Conservation (phyloP, 352 stramenopile species). For the Phytophthora pini region DNA sequence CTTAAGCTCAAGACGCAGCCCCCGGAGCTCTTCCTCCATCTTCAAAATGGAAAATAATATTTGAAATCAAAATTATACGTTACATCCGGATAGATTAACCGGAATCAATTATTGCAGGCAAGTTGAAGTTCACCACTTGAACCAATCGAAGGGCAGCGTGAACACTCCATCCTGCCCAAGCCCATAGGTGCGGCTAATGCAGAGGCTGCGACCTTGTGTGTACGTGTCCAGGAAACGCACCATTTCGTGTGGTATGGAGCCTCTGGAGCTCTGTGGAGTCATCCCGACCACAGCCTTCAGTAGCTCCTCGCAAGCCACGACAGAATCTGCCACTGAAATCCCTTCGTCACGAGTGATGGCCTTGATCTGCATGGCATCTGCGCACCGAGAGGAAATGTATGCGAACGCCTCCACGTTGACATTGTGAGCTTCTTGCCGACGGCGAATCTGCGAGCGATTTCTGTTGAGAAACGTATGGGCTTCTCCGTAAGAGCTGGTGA, state of each 20-base stretch:
- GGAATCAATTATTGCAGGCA: constrained; percentile 8
- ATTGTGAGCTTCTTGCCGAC: constrained; percentile 31
- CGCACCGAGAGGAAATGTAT: constrained; percentile 41
- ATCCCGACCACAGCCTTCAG: constrained; percentile 42
- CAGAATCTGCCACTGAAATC: constrained; percentile 38
- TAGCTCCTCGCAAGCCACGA: constrained; percentile 42
- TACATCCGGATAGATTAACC: constrained; percentile 8
- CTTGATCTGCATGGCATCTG: constrained; percentile 39
- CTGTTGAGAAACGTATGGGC: constrained; percentile 26
- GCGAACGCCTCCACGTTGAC: constrained; percentile 46
- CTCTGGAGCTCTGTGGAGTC: constrained; percentile 18
- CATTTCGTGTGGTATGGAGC: constrained; percentile 33
- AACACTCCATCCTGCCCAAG: constrained; percentile 53
- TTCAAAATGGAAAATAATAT: constrained; percentile 21
- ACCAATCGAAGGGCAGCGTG: constrained; percentile 54
- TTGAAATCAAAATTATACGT: not conserved
- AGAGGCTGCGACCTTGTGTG: constrained; percentile 35
- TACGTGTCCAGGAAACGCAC: constrained; percentile 38
- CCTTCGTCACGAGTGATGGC: constrained; percentile 43
- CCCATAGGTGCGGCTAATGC: constrained; percentile 46
- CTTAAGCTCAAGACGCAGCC: constrained; percentile 39
- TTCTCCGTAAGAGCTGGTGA: constrained; percentile 36
- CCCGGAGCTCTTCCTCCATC: constrained; percentile 34
- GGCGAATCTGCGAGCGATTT: constrained; percentile 36
- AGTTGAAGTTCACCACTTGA: constrained; percentile 40